Percentiles rank a stretch among this genome's conserved stretches.
phyloP scores from a whole-genome alignment of 495 filamentous ascomycete species.

The Parathielavia appendiculata region DNA sequence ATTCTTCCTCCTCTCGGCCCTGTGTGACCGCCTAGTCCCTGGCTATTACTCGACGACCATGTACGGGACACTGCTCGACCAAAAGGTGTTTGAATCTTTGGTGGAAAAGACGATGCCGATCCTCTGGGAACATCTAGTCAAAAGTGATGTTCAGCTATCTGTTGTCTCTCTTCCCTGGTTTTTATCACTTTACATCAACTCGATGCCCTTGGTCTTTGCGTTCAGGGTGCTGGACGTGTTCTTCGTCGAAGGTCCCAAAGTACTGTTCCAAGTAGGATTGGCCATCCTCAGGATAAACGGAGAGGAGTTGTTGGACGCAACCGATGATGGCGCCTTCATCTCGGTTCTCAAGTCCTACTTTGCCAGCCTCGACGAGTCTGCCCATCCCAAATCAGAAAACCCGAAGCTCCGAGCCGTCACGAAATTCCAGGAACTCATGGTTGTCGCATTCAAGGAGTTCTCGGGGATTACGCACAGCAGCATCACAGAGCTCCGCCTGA shows the following conservation, averaged over 20 bases:
- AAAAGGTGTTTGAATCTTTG: conserved; percentile 92
- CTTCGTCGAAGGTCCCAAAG: conserved; percentile 95
- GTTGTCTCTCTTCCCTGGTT: conserved; percentile 98
- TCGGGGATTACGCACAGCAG: conserved; percentile 89
- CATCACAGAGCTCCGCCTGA: conserved; percentile 79
- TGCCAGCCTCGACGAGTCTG: conserved; percentile 85
- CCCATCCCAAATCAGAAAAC: conserved; percentile 91
- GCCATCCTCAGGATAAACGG: conserved; percentile 97
- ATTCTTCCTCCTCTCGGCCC: conserved; percentile 85
- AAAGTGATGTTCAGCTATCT: conserved; percentile 95
- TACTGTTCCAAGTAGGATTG: conserved; percentile 91
- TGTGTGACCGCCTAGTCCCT: conserved; percentile 89
- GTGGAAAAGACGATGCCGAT: conserved; percentile 99
- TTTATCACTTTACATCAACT: conserved; percentile 96
- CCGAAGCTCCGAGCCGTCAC: conserved; percentile 89
- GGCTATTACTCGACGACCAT: conserved; percentile 98
- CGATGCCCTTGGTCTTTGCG: conserved; percentile 95
- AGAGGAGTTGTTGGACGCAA: conserved; percentile 91
- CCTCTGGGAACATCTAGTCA: conserved; percentile 92
- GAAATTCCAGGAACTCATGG: conserved; percentile 95
- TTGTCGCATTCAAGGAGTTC: conserved; percentile 97
- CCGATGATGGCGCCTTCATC: conserved; percentile 95
- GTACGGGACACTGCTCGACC: conserved; percentile 95
- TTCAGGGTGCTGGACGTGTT: conserved; percentile 96
- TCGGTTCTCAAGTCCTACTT: conserved; percentile 95